These are phyloP conservation scores for Carpinus viminea DNA, from an alignment of 306 rosid genomes.

Conservation along the genomic window DNA sequence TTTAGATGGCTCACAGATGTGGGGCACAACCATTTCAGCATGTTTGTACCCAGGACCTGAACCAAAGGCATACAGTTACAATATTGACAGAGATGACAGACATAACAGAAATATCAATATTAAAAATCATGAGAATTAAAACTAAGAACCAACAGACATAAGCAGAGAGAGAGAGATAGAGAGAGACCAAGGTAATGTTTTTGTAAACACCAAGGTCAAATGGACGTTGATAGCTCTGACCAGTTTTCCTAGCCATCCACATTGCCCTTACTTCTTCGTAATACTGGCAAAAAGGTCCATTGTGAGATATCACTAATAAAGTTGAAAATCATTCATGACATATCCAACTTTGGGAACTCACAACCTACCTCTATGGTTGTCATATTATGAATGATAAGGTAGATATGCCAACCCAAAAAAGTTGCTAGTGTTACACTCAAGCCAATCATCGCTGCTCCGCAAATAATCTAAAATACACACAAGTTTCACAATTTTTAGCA, in stretches of 20 bases:
- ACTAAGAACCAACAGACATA: not conserved
- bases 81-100: slow-evolving; percentile 12
- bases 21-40: slow-evolving; percentile 84
- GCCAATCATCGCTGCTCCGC: slow-evolving; percentile 44
- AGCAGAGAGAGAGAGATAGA: slow-evolving; percentile 22
- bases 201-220: slow-evolving; percentile 58
- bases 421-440: slow-evolving; percentile 63
- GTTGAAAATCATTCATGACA: slow-evolving; percentile 13
- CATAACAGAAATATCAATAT: slow-evolving; percentile 7
- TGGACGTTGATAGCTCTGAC: slow-evolving; percentile 74
- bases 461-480: slow-evolving; percentile 45
- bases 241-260: slow-evolving; percentile 85
- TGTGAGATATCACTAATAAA: slow-evolving; percentile 13
- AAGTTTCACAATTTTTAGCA: slow-evolving; percentile 7
- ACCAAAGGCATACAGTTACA: slow-evolving; percentile 23
- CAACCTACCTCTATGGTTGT: slow-evolving; percentile 84
- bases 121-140: slow-evolving; percentile 4
- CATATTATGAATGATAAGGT: slow-evolving; percentile 75
- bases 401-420: slow-evolving; percentile 83
- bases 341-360: slow-evolving; percentile 17
- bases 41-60: slow-evolving; percentile 82
- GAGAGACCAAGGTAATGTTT: slow-evolving; percentile 70
- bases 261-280: slow-evolving; percentile 68
- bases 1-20: slow-evolving; percentile 71
- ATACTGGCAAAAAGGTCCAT: slow-evolving; percentile 45